Percentiles rank a stretch among this genome's conserved stretches.
Evolutionary conservation across 805 yeast species (phyloP).

Genomic region (Ogataea philodendri): DNA sequence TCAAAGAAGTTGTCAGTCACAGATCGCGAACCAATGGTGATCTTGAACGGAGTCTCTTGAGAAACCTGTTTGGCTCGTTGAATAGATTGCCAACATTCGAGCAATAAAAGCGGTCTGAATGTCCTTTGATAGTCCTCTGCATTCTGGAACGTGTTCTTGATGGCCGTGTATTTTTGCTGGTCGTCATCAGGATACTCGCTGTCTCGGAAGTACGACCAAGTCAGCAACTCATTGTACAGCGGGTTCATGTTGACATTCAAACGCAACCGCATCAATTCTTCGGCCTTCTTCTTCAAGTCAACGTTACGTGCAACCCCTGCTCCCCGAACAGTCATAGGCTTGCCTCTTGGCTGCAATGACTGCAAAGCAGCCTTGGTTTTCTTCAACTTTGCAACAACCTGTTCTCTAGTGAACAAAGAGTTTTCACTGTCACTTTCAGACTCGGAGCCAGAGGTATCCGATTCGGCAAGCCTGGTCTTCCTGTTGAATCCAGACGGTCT

Average conservation of each 20-base stretch:
- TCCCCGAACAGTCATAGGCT: constrained; percentile 8
- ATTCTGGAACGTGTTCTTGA: constrained; percentile 54
- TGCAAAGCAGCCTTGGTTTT: constrained; percentile 27
- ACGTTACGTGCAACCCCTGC: constrained; percentile 32
- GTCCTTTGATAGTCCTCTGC: constrained; percentile 64
- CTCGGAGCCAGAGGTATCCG: constrained; percentile 22
- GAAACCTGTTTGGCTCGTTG: constrained; percentile 65
- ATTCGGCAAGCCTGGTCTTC: constrained; percentile 17
- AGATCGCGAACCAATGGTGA: constrained; percentile 75
- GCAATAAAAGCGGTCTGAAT: constrained; percentile 75
- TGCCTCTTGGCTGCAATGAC: constrained; percentile 27
- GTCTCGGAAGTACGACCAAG: constrained; percentile 69
- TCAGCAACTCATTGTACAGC: constrained; percentile 62
- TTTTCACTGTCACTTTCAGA: constrained; percentile 36
- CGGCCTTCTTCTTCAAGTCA: constrained; percentile 52
- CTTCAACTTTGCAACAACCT: constrained; percentile 30
- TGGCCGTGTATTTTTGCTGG: constrained; percentile 38
- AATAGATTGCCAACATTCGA: constrained; percentile 94
- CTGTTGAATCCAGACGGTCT: constrained; percentile 55
- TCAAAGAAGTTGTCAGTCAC: constrained; percentile 86
- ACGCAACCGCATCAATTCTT: constrained; percentile 74
- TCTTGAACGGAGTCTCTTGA: constrained; percentile 58
- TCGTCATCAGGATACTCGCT: constrained; percentile 56
- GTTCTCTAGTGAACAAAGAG: constrained; percentile 42
- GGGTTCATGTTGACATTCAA: constrained; percentile 76